phyloP scores from a whole-genome alignment of 164 flowering plant species.

The Paratinospora sagittata region DNA sequence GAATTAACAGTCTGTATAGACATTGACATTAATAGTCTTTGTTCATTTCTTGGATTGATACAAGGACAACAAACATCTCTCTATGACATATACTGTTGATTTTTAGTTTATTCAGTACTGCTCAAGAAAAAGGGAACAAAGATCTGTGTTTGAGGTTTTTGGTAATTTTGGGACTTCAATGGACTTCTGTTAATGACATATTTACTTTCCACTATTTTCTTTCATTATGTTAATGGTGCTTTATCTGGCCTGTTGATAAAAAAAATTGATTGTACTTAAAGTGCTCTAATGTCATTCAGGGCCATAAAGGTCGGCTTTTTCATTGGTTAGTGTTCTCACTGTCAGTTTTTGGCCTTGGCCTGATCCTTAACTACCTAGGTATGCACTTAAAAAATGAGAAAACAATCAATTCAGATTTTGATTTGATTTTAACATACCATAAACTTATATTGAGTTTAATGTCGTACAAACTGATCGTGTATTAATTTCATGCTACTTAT shows the following conservation, averaged over 20 bases:
- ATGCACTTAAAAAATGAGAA: conserved; percentile 9
- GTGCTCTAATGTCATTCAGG: conserved; percentile 29
- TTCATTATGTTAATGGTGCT: too few relatives aligned
- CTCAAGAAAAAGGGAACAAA: too few relatives aligned
- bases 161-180: too few relatives aligned
- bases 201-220: too few relatives aligned
- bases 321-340: conserved; percentile 42
- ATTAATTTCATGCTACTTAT: conserved; percentile 12
- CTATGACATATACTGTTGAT: too few relatives aligned
- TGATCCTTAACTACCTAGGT: conserved; percentile 43
- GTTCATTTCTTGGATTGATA: too few relatives aligned
- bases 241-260: not conserved
- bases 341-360: conserved; percentile 34
- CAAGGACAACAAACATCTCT: too few relatives aligned
- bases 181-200: too few relatives aligned
- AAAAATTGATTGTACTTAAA: not conserved
- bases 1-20: too few relatives aligned
- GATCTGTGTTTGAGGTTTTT: too few relatives aligned
- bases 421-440: not conserved
- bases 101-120: too few relatives aligned
- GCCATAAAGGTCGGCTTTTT: conserved; percentile 40
- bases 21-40: too few relatives aligned
- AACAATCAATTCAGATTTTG: not conserved
- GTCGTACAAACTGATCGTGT: not conserved
- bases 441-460: conserved; percentile 7